phyloP scores from a whole-genome alignment of 768 basidiomycete genomes.

The Lentinula sp. region DNA sequence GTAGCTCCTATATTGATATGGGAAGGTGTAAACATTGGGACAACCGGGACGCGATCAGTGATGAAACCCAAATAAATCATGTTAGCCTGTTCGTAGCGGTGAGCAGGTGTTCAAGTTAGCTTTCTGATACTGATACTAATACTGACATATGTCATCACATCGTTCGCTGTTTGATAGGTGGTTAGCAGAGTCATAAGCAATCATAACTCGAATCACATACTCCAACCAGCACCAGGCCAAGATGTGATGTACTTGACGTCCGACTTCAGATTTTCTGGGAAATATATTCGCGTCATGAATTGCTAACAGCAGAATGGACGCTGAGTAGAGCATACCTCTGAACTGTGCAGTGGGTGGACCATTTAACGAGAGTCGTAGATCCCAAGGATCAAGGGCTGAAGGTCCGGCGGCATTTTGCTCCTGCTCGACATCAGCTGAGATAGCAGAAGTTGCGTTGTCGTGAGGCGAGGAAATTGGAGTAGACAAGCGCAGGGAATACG shows the following conservation, averaged over 20 bases:
- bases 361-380: constrained; percentile 12
- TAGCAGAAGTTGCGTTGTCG: neutral
- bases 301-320: neutral
- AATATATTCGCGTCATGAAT: neutral
- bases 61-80: constrained; percentile 54
- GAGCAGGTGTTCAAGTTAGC: neutral
- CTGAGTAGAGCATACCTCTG: constrained; percentile 33
- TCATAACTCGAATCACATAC: constrained; percentile 27
- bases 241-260: constrained; percentile 65
- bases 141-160: constrained; percentile 68
- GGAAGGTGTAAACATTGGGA: constrained; percentile 53
- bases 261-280: constrained; percentile 55
- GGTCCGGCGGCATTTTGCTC: neutral
- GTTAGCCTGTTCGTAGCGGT: constrained; percentile 25
- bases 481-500: neutral
- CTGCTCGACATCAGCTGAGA: neutral
- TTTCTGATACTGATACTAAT: neutral
- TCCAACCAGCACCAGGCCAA: constrained; percentile 78
- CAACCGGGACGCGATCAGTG: constrained; percentile 53
- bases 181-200: constrained; percentile 3
- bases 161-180: constrained; percentile 47
- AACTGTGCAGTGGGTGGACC: constrained; percentile 55
- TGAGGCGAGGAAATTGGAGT: neutral
- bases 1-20: constrained; percentile 37
- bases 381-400: constrained; percentile 11